Base-by-base conservation (phyloP, 2,329 filamentous ascomycete genomes). In the Fusarium palustre region DNA sequence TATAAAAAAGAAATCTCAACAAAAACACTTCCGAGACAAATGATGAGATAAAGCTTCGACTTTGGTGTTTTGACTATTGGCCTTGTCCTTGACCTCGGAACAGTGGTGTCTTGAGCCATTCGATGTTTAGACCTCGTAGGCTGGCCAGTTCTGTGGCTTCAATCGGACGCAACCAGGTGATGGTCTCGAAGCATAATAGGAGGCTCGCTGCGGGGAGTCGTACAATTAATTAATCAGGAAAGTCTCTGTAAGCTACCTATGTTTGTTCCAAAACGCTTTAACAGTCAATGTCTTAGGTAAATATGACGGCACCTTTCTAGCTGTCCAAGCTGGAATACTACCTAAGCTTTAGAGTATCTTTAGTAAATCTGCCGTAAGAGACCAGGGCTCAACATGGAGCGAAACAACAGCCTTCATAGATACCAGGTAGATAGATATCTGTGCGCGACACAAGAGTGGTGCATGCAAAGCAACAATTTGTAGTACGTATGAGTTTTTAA, bases 61-160 rank as follows among this genome's bases (percentile, higher is more conserved):
- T 38, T 39, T 33, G 49, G 50, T 59, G 38, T 39, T 34, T 30
- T 22, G 42, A 34, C 36, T 28, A 20, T 52, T 43, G 46, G 31
- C 22, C 43, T 61, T 34, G 46, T 36, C 22, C 25, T 42, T 57
- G 22, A 24, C 31, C 24, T 64, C 46, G 36, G 24, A 52, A 34
- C 64, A 48, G 42, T 25, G 31, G 42, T 70, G 49, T 70, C 63
- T 57, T 48, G 47, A 64, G 48, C 49, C 58, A 64, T 56, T 46
- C 45, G 25, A 22, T 48, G 49, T 46, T 55, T 50, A 34, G 36
- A 18, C 42, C 41, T 42, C 13, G 28, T 20, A 28, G 16, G 25
- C 25, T 45, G 11, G 41, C 43, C 42, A 25, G 20, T 45, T 60
- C 63, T 42, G n/a, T 12, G 4, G 10, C 12, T 7, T 42, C 39